Base-by-base conservation (phyloP, 805 yeast genomes). In the Candida tammaniensis region DNA sequence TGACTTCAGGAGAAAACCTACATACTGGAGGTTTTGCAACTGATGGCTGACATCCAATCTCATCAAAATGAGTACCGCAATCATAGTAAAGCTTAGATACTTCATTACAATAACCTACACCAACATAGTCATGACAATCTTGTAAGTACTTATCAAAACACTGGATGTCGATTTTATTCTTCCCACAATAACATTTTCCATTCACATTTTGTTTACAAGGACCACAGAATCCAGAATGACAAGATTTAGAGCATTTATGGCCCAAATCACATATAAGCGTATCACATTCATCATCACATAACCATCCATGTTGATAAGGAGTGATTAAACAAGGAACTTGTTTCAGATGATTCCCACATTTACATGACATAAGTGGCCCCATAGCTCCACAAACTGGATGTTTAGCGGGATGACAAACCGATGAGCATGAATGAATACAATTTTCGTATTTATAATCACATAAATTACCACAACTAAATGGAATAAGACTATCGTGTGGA, bases 381-480 rank as follows among this genome's bases (percentile, higher is more conserved):
- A 82, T 59, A 1, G 95, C 87, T 10, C 83, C 79, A 62, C 97
- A 88, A 17, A 65, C 66, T 1, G 86, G 78, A 57, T 89, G 96
- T 1, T 88, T 83, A 0, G 96, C 97, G 2, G 96, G 91, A 55
- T 88, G 97, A 54, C 97, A 88, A 11, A 72, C 70, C 4, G 78
- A 60, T 1, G 84, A 59, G 51, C 97, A 88, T 3, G 78, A 74
- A 53, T 88, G 97, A 2, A 79, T 70, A 54, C 96, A 84, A 4
- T 57, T 52, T 1, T 59, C 54, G 32, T 81, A 65, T 20, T 74
- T 70, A 24, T 66, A 61, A 32, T 73, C 72, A 62, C 97, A 88
- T 0, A 86, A 70, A 52, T 84, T 88, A 2, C 96, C 96, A 68
- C 97, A 89, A 31, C 93, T 81, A 46, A 88, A 93, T 0, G 96